Evolutionary conservation across 148 eudicot genomes (phyloP), one percentile per base, ranked within the genome.

Genomic region (Cornus controversa): DNA sequence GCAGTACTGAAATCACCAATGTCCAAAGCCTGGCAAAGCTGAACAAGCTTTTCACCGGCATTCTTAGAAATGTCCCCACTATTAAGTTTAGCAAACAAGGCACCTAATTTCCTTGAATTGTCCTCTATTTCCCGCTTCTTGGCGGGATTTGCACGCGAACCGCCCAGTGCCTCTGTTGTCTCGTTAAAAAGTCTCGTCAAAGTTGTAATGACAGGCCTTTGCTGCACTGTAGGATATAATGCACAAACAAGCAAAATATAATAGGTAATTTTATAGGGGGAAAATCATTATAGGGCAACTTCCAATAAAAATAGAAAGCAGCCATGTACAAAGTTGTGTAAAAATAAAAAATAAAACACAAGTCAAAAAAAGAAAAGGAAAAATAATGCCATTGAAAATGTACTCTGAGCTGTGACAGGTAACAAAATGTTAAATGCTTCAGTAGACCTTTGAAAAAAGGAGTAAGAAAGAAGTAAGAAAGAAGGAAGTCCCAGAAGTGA

Each of bases 91-190:
- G 88, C 86, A 70, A 90, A 96, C 84, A 96, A 80, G 75, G 93
- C 83, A 29, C 99, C 99, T 69, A 96, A 54, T 84, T 92, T 96
- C 87, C 74, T 91, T 13, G 99, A 96, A 80, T 93, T 91, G 76
- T 96, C 98, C 29, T 96, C 99, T 65, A 91, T 93, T 86, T 96
- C 98, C 78, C 94, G 84, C 85, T 80, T 93, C 90, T 84, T 93
- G 25, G 89, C 90, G 57, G 88, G 89, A 82, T 82, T 88, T 71
- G 98, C 98, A 68, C 84, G 90, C 42, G 90, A 80, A 67, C 98
- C 99, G 75, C 99, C 99, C 78, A 89, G 82, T 60, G 86, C 92
- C 82, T 92, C 92, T 36, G 91, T 84, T 82, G 99, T 93, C 87
- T 96, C 99, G 13, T 91, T 88, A 78, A 90, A 96, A 29, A 96